Conservation (phyloP, 2,329 filamentous ascomycete genomes). For the Diaporthe ampelina region DNA sequence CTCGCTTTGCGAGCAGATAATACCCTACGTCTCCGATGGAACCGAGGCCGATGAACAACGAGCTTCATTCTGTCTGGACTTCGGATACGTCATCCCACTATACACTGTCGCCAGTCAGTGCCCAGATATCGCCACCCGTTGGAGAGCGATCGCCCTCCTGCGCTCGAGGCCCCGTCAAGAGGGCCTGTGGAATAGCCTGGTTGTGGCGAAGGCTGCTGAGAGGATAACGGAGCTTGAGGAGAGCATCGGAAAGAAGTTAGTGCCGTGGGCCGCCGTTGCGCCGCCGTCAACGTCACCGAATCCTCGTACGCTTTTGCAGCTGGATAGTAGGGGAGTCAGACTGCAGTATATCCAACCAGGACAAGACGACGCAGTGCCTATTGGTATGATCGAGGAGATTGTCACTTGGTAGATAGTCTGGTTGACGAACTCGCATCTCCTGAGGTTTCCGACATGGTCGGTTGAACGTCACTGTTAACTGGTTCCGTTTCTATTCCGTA, state of each 20-base stretch:
- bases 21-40: background rate
- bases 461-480: no score
- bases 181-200: conserved; percentile 5
- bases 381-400: background rate
- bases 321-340: background rate
- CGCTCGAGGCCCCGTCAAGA: background rate
- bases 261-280: background rate
- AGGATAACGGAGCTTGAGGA: conserved; percentile 8
- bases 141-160: conserved; percentile 2
- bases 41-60: background rate
- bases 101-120: conserved; percentile 10
- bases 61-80: conserved; percentile 2
- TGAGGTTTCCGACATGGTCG: no score
- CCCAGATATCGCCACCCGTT: background rate
- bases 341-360: conserved; percentile 11
- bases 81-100: conserved; percentile 1
- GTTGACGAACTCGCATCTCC: no score
- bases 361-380: background rate
- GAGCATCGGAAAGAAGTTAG: background rate
- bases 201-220: conserved; percentile 1
- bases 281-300: no score
- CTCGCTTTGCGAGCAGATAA: background rate
- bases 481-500: no score
- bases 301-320: background rate
- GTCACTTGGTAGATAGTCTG: background rate